Percentiles rank a stretch among this genome's conserved stretches.
These are phyloP conservation scores for Nannochloropsis salina DNA, from an alignment of 108 stramenopile species.

Conservation along the genomic window DNA sequence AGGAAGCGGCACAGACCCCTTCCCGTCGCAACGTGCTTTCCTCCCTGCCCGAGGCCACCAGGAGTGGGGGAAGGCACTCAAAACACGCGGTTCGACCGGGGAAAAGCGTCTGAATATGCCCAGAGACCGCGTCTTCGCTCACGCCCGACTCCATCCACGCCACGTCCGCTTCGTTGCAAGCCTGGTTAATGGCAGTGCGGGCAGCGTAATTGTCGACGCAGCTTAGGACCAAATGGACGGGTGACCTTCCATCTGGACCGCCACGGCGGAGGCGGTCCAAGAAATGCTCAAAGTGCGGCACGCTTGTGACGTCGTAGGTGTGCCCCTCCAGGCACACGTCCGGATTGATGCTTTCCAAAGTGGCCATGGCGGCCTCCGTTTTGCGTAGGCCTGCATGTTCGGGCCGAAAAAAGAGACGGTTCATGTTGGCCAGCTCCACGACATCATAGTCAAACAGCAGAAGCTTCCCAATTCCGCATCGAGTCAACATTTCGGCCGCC, in stretches of 20 bases:
- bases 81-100: constrained; percentile 37
- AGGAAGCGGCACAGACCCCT: constrained; percentile 32
- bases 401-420: constrained; percentile 33
- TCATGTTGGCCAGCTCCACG: constrained; percentile 38
- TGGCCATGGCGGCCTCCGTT: constrained; percentile 27
- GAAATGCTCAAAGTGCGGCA: constrained; percentile 29
- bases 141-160: constrained; percentile 39
- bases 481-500: constrained; percentile 36
- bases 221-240: constrained; percentile 24
- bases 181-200: constrained; percentile 30
- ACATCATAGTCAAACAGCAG: constrained; percentile 35
- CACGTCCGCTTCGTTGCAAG: constrained; percentile 27
- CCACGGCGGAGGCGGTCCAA: constrained; percentile 26
- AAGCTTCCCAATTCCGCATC: constrained; percentile 36
- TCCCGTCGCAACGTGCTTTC: constrained; percentile 30
- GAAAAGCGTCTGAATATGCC: constrained; percentile 31
- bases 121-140: constrained; percentile 25
- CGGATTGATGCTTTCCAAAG: constrained; percentile 29
- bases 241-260: constrained; percentile 7
- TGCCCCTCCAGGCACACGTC: constrained; percentile 26
- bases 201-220: constrained; percentile 40
- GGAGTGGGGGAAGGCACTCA: constrained; percentile 31
- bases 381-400: constrained; percentile 25
- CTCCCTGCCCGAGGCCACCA: constrained; percentile 20
- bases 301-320: constrained; percentile 23